Conservation (phyloP, 345 rosid genomes). For the Dovyalis caffra region DNA sequence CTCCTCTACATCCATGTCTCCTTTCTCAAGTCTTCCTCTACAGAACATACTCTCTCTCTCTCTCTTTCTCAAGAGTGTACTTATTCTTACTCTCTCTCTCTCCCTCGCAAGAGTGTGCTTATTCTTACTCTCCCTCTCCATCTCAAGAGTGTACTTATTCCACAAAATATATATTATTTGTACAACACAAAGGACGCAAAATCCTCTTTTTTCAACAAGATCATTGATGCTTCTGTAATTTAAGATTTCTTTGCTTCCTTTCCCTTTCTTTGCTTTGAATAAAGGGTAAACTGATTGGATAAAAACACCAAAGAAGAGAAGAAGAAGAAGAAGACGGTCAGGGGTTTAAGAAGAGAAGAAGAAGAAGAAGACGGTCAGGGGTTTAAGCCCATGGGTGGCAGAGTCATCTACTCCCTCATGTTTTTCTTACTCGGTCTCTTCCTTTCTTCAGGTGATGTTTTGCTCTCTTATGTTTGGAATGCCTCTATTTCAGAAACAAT, state of each 20-base stretch:
- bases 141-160: constrained; percentile 1
- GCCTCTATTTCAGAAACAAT: background rate
- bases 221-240: constrained; percentile 18
- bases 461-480: constrained; percentile 1
- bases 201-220: constrained; percentile 14
- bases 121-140: background rate
- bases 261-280: constrained; percentile 9
- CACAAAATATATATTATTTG: background rate
- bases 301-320: background rate
- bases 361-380: background rate
- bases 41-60: background rate
- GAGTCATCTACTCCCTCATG: constrained; percentile 4
- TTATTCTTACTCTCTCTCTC: background rate
- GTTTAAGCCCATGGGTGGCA: constrained; percentile 28
- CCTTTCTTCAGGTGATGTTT: constrained; percentile 36
- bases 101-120: constrained; percentile 4
- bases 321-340: background rate
- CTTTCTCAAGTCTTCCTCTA: background rate
- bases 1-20: constrained; percentile 16
- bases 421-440: constrained; percentile 24
- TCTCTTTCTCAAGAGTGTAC: constrained; percentile 5
- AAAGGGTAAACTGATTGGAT: background rate
- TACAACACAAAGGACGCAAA: constrained; percentile 15
- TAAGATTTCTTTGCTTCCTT: constrained; percentile 11
- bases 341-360: background rate